Evolutionary conservation across 441 rosid species (phyloP), one percentile per base, ranked within the genome.

Genomic region (Breynia disticha): DNA sequence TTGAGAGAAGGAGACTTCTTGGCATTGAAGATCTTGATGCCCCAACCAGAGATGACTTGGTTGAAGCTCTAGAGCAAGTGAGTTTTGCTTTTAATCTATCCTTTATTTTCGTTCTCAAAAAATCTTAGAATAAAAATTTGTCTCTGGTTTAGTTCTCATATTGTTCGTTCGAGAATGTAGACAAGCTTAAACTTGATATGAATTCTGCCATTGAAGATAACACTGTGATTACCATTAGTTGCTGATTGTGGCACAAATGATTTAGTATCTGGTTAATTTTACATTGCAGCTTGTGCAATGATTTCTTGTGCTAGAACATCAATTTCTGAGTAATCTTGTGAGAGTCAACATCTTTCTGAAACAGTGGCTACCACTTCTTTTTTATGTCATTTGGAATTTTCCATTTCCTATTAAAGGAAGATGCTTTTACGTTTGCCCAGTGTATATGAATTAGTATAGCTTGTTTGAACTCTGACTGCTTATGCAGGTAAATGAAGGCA

Each of bases 41-140:
- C 17, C 96, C 96, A 9, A 83, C 93, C 5, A 78, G 95, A 64
- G 95, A 91, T 1, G 98, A 87, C 52, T 73, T 91, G 64, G 95
- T 73, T 59, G 94, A 77, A 57, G 95, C 83, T 62, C 68, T 91
- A 59, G 95, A 77, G 37, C 74, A 76, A 67, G 96, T 87, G 21
- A 0, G 62, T 58, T 47, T 52, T 20, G 14, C 11, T 35, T 32
- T 22, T 51, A 14, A n/a, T 24, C 41, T 51, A 16, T 51, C 15
- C n/a, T 9, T 51, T 21, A 21, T 12, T 10, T 12, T 19, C 11
- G n/a, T 48, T 19, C 3, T 16, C 21, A 19, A 16, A 9, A 1
- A 17, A 5, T 9, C 8, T 28, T 4, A 28, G 5, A 28, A 28
- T 28, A 5, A 28, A 28, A 28, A 28, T 28, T 28, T 41, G 13